Base-by-base conservation (phyloP, 148 eudicot genomes). In the Amaranthus cruentus region DNA sequence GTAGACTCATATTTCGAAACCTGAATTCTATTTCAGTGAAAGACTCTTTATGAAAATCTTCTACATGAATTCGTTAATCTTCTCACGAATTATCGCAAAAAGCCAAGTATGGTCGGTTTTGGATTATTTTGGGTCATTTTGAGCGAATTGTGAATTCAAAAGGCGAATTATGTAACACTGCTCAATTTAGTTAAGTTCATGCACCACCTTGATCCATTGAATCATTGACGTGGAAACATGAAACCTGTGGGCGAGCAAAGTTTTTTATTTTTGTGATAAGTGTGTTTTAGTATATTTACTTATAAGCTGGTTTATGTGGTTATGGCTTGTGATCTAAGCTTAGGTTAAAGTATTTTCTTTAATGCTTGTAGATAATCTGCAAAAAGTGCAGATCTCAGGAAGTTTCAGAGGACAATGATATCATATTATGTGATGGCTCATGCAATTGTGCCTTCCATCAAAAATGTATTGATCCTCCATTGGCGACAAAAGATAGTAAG, bases 381-480 rank as follows among this genome's bases (percentile, higher is more conserved):
- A 89, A 96, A 62, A 88, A 81, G 81, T 94, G 98, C 85, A 88
- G 86, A 75, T 70, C 84, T 71, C 86, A 85, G 78, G 98, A 94
- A 81, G 97, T 87, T 76, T 85, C 83, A 66, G 91, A 85, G 70
- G 98, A 94, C 71, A 89, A 94, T 80, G 98, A 94, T 84, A 91
- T 94, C 59, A 89, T 94, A 75, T 88, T 91, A 51, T 94, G 98
- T 85, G 98, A 91, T 63, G 98, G 98, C 66, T 84, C 93, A 28
- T 94, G 98, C 77, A 91, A 91, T 69, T 85, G 97, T 79, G 98
- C 91, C 73, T 94, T 89, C 75, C 98, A 94, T 81, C 97, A 94
- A 78, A 83, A 91, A 76, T 94, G 98, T 79, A 87, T 89, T 38
- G 98, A 94, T 78, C 97, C 98, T 59, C 98, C 98, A 21, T 79